Evolutionary conservation across 169 alveolate genomes (phyloP).

Genomic region (Ichthyophthirius multifiliis): DNA sequence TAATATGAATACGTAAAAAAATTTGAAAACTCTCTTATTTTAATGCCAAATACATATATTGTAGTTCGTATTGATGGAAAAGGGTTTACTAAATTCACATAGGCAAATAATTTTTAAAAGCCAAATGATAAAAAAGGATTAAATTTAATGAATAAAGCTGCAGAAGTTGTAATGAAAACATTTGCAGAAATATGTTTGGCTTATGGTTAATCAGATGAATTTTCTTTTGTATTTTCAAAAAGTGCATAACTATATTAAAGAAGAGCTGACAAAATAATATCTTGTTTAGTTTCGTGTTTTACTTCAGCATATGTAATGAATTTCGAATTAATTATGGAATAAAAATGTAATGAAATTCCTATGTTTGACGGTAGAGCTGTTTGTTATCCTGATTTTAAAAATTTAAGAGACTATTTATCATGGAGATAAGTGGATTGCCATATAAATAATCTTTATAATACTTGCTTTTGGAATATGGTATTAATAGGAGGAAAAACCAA

Average conservation of each 20-base stretch:
- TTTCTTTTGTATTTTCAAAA: slow-evolving; percentile 76
- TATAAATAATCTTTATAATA: slow-evolving; percentile 94
- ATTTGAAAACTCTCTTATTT: slow-evolving; percentile 85
- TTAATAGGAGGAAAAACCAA: slow-evolving; percentile 78
- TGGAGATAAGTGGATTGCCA: slow-evolving; percentile 91
- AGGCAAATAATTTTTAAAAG: slow-evolving; percentile 87
- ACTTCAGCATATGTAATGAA: slow-evolving; percentile 87
- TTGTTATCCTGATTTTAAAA: slow-evolving; percentile 19
- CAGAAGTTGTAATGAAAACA: slow-evolving; percentile 87
- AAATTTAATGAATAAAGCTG: slow-evolving; percentile 90
- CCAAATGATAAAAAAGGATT: slow-evolving; percentile 94
- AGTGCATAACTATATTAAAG: slow-evolving; percentile 79
- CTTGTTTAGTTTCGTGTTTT: slow-evolving; percentile 89
- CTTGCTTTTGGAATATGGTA: slow-evolving; percentile 95
- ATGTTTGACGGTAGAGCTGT: slow-evolving; percentile 15
- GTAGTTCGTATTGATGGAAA: slow-evolving; percentile 95
- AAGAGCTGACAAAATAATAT: slow-evolving; percentile 84
- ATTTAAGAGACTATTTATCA: slow-evolving; percentile 59
- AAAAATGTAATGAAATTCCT: neutral
- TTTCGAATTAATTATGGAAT: neutral
- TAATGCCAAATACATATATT: slow-evolving; percentile 89
- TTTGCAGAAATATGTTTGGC: slow-evolving; percentile 92
- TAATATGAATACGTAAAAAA: slow-evolving; percentile 91
- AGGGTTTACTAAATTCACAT: slow-evolving; percentile 90
- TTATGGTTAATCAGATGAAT: slow-evolving; percentile 88